phyloP scores from a whole-genome alignment of 306 rosid species.

The Styphnolobium japonicum region DNA sequence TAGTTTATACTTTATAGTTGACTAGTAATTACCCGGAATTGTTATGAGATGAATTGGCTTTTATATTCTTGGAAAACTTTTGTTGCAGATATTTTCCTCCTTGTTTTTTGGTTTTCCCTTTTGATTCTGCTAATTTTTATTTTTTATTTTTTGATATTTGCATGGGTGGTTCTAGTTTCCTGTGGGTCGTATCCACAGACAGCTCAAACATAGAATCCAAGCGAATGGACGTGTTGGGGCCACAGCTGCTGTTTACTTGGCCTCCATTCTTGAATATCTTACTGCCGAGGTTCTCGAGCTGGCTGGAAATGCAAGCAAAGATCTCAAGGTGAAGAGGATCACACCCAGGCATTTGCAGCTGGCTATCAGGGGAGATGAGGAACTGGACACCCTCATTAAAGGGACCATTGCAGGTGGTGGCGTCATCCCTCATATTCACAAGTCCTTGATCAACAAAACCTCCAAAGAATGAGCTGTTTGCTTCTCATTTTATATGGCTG shows the following conservation, averaged over 20 bases:
- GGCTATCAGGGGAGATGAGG: conserved; percentile 87
- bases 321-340: conserved; percentile 88
- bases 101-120: neutral
- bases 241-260: conserved; percentile 85
- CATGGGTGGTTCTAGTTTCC: conserved; percentile 56
- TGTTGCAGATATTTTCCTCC: neutral
- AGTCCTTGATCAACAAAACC: conserved; percentile 46
- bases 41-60: neutral
- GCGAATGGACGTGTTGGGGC: conserved; percentile 89
- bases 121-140: neutral
- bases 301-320: conserved; percentile 89
- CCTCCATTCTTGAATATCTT: conserved; percentile 80
- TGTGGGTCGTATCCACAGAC: conserved; percentile 84
- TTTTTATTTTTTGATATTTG: neutral
- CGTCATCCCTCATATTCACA: conserved; percentile 49
- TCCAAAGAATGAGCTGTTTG: conserved; percentile 29
- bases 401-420: conserved; percentile 97
- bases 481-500: neutral
- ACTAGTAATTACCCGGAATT: neutral
- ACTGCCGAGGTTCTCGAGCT: conserved; percentile 88
- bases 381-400: conserved; percentile 82
- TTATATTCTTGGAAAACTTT: neutral
- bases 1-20: neutral
- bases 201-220: conserved; percentile 59
- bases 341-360: conserved; percentile 87